These are phyloP conservation scores for Lanmaoa pseudosensibilis DNA, from an alignment of 768 basidiomycete species.

Conservation along the genomic window DNA sequence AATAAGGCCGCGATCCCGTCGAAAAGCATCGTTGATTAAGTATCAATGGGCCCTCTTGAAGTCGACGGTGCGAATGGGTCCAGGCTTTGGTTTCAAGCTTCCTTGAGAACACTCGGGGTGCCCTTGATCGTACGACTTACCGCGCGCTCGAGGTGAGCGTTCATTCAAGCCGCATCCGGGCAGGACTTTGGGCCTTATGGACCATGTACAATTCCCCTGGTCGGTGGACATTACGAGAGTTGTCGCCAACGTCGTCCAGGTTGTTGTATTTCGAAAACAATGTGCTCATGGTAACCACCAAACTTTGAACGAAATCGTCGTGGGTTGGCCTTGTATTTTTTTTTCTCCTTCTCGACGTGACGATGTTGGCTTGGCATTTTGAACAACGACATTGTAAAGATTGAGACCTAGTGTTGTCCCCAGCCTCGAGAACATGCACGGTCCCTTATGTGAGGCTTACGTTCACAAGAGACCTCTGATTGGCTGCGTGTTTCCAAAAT, in stretches of 20 bases:
- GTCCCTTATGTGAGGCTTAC: too few species aligned
- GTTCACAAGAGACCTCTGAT: too few species aligned
- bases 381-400: neutral
- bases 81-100: neutral
- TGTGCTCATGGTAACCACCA: slow-evolving; percentile 4
- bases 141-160: too few species aligned
- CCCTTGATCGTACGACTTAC: neutral
- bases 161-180: neutral
- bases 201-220: neutral
- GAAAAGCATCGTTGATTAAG: slow-evolving; percentile 1
- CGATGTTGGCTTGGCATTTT: neutral
- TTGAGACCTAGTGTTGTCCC: too few species aligned
- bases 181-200: too few species aligned
- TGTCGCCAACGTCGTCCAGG: neutral
- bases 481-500: too few species aligned
- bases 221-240: neutral
- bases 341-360: neutral
- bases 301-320: neutral
- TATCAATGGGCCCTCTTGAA: neutral
- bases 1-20: slow-evolving; percentile 16
- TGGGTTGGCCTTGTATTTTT: neutral
- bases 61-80: neutral
- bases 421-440: too few species aligned
- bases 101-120: neutral
- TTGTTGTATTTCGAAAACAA: slow-evolving; percentile 14